A percentile compares a stretch with the other conserved stretches of the same genome.
Conservation (phyloP, 2,329 filamentous ascomycete species). For the Aciculosporium take region DNA sequence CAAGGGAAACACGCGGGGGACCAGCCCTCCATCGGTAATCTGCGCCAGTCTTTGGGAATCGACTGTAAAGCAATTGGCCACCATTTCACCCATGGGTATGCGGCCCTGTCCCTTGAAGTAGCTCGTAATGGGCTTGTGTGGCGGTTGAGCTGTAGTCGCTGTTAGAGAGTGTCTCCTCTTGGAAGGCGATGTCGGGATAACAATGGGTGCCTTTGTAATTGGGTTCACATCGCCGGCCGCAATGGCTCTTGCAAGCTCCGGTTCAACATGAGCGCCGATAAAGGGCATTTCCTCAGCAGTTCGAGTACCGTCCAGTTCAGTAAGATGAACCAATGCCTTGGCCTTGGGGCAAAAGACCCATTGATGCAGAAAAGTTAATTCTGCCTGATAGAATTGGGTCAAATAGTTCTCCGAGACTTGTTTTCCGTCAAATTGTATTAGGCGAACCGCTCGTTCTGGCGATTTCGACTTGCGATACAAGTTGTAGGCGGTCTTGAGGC, state of each 20-base stretch:
- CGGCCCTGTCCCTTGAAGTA: constrained; percentile 38
- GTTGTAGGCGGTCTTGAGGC: constrained; percentile 84
- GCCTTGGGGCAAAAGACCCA: constrained; percentile 77
- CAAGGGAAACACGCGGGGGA: constrained; percentile 43
- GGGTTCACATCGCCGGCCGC: constrained; percentile 76
- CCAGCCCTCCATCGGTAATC: constrained; percentile 33
- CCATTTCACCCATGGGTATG: constrained; percentile 48
- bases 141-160: constrained; percentile 12
- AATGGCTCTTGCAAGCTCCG: constrained; percentile 56
- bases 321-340: constrained; percentile 61
- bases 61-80: constrained; percentile 44
- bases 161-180: constrained; percentile 28
- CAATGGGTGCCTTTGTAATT: constrained; percentile 61
- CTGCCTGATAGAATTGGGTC: constrained; percentile 68
- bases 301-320: constrained; percentile 46
- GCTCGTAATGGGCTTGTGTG: constrained; percentile 36
- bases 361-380: constrained; percentile 86
- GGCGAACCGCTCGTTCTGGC: constrained; percentile 66
- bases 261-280: constrained; percentile 60
- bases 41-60: constrained; percentile 33
- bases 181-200: constrained; percentile 26
- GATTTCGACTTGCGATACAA: constrained; percentile 82
- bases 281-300: constrained; percentile 61
- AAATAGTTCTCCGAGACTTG: constrained; percentile 72
- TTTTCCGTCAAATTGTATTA: constrained; percentile 81